A percentile compares a stretch with the other conserved stretches of the same genome.
phyloP scores from a whole-genome alignment of 345 rosid species.

The Salix koriyanagi region DNA sequence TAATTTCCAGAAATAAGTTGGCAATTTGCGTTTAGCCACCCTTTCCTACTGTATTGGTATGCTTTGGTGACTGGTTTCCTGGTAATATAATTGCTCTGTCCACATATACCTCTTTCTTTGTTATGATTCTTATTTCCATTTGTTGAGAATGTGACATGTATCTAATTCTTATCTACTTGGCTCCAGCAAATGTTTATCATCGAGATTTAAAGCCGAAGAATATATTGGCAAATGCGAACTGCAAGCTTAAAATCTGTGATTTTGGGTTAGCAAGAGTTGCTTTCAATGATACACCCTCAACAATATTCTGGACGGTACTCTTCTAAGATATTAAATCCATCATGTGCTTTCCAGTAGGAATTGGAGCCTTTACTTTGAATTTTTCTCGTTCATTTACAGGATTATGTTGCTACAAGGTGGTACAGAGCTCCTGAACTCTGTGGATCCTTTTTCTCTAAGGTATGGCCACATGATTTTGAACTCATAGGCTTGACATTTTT shows the following conservation, averaged over 20 bases:
- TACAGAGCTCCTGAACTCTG: constrained; percentile 98
- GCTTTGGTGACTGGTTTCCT: neutral
- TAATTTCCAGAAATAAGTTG: neutral
- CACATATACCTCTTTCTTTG: neutral
- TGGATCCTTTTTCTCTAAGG: constrained; percentile 97
- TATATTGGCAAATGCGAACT: constrained; percentile 95
- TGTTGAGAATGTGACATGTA: neutral
- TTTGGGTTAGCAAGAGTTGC: constrained; percentile 97
- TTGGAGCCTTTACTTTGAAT: constrained; percentile 9
- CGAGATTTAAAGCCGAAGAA: constrained; percentile 95
- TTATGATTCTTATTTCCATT: neutral
- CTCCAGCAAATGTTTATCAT: constrained; percentile 90
- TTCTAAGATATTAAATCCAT: neutral
- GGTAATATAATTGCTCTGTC: neutral
- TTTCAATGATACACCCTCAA: constrained; percentile 79
- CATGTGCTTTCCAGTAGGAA: neutral
- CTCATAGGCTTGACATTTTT: neutral
- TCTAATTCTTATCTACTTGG: constrained; percentile 25
- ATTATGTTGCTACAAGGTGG: constrained; percentile 98
- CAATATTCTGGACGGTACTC: constrained; percentile 89
- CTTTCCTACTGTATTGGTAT: neutral
- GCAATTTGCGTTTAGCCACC: neutral
- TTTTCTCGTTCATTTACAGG: constrained; percentile 42
- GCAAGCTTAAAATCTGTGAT: constrained; percentile 94
- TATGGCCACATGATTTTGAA: constrained; percentile 17